Evolutionary conservation across 2,329 filamentous ascomycete genomes (phyloP).

Genomic region (Purpureocillium lavendulum): DNA sequence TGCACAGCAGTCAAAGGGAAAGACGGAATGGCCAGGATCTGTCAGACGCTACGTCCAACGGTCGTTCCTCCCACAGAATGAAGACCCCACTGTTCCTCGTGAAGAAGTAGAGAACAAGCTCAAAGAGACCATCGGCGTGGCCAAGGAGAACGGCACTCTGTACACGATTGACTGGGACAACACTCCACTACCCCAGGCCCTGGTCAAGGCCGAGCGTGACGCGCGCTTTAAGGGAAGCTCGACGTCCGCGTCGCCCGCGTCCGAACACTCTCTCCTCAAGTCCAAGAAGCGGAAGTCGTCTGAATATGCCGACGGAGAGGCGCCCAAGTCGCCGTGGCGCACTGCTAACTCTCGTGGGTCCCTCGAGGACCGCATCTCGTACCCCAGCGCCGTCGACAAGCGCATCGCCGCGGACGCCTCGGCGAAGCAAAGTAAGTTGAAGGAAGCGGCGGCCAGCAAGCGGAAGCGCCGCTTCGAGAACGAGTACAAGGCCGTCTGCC

Average conservation of each 20-base stretch:
- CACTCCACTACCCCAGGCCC: conserved; percentile 75
- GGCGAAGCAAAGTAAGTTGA: conserved; percentile 73
- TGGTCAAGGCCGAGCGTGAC: conserved; percentile 66
- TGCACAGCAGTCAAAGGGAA: conserved; percentile 37
- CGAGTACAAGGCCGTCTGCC: conserved; percentile 48
- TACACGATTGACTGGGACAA: conserved; percentile 72
- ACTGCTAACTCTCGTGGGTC: conserved; percentile 50
- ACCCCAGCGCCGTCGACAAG: conserved; percentile 34
- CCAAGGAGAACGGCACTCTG: conserved; percentile 66
- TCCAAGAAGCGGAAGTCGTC: conserved; percentile 79
- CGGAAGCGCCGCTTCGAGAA: conserved; percentile 80
- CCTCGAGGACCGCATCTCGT: conserved; percentile 71
- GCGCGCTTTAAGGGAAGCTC: conserved; percentile 32
- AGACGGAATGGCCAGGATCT: conserved; percentile 72
- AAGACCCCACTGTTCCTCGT: conserved; percentile 52
- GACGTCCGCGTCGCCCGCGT: conserved; percentile 11
- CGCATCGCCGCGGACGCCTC: conserved; percentile 35
- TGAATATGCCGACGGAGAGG: conserved; percentile 48
- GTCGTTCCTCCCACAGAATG: conserved; percentile 71
- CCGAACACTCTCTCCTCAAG: conserved; percentile 23
- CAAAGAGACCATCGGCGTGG: conserved; percentile 75
- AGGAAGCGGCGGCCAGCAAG: conserved; percentile 75
- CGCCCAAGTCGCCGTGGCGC: conserved; percentile 62
- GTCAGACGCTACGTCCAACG: conserved; percentile 84
- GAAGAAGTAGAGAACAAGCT: conserved; percentile 76